Evolutionary conservation across 176 grass and related monocot genomes (phyloP).

Genomic region (Tillandsia fasciculata): DNA sequence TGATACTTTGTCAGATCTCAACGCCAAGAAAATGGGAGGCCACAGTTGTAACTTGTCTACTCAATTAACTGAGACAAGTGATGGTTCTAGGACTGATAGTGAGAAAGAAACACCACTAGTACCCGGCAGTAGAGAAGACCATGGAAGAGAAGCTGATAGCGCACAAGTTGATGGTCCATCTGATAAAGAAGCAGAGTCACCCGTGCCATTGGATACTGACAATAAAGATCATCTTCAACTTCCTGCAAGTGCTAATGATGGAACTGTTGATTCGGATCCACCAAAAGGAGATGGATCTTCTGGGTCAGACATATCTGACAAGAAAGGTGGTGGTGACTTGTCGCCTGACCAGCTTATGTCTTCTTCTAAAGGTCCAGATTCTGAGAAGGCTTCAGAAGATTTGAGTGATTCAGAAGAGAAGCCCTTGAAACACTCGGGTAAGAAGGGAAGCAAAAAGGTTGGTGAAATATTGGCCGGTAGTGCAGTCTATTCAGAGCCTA

Average conservation of each 20-base stretch:
- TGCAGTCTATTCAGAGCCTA: no score
- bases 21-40: background rate
- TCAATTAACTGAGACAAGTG: background rate
- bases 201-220: background rate
- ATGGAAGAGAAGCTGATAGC: background rate
- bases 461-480: no score
- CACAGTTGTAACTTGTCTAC: background rate
- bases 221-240: background rate
- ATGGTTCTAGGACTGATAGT: background rate
- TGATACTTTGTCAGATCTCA: background rate
- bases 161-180: background rate
- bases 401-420: no score
- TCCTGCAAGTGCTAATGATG: constrained; percentile 1
- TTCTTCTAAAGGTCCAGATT: no score
- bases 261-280: no score
- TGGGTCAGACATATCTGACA: no score
- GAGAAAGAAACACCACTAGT: background rate
- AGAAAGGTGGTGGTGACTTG: no score
- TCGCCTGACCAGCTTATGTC: no score
- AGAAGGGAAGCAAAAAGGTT: no score
- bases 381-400: no score
- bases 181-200: background rate
- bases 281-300: no score
- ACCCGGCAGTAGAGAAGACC: background rate
- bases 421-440: no score